Base-by-base conservation (phyloP, 257 asterid genomes). In the Gardenia jasminoides region DNA sequence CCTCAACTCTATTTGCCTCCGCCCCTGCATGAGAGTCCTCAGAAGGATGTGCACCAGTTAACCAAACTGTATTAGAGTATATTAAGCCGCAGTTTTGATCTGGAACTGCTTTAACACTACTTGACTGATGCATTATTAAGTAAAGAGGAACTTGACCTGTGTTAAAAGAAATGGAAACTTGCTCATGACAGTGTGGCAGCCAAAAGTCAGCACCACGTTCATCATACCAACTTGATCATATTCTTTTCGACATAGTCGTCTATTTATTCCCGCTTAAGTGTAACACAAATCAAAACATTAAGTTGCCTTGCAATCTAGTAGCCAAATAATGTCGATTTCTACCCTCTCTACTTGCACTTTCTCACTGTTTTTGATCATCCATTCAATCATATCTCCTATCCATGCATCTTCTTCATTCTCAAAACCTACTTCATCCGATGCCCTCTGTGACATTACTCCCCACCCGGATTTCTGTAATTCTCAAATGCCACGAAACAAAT, bases 371-470 rank as follows among this genome's bases (percentile, higher is more conserved):
- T 39, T 70, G 2, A 28, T 44, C 66, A 6, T 79, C 19, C 70
- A 43, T 59, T 59, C 41, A 20, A 58, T 41, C 54, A 11, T 52
- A 17, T 71, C 61, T 3, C 10, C 28, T 3, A 48, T 46, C 24
- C n/a, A 71, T 59, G 82, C 71, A n/a, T 79, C 71, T 67, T 44
- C 76, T 13, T 80, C 54, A 17, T 50, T 52, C 30, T 52, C 81
- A 31, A 12, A 4, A 22, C n/a, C 71, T 44, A 65, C 67, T 58
- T 72, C 79, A 10, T 75, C 84, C 2, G 77, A 80, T 67, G 62
- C 33, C 39, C 70, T 80, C 22, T 85, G 89, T 48, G 62, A 81
- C 81, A n/a, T 24, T 19, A 85, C 89, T 46, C 81, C 83, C 4
- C 33, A 69, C 39, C 80, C 85, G 7, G 33, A 7, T 5, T 85